phyloP scores from a whole-genome alignment of 2,329 filamentous ascomycete species.

The Aspergillus proliferans region DNA sequence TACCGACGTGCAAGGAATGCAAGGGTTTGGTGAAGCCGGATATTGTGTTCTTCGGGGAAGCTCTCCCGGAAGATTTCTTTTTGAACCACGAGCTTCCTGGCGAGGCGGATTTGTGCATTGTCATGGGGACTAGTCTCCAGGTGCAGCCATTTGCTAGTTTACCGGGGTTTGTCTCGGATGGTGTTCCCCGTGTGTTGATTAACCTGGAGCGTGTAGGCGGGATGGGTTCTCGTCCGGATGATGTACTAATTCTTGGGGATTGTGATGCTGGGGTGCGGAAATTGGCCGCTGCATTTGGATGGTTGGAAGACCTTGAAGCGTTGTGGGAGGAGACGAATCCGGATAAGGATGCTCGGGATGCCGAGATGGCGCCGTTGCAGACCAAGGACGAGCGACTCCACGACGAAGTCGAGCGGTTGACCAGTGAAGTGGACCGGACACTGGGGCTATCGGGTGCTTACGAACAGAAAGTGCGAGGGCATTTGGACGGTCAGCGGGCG shows the following conservation, averaged over 20 bases:
- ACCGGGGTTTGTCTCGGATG: constrained; percentile 57
- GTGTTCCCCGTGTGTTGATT: constrained; percentile 72
- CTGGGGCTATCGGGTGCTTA: constrained; percentile 45
- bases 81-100: constrained; percentile 49
- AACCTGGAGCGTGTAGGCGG: constrained; percentile 79
- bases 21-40: constrained; percentile 82
- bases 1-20: constrained; percentile 67
- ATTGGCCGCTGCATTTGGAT: constrained; percentile 74
- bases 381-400: constrained; percentile 52
- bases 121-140: constrained; percentile 81
- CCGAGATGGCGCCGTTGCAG: constrained; percentile 30
- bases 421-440: constrained; percentile 52
- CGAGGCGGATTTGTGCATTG: constrained; percentile 68
- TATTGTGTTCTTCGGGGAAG: constrained; percentile 89
- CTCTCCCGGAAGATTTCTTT: constrained; percentile 61
- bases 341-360: constrained; percentile 48
- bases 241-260: constrained; percentile 75
- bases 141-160: constrained; percentile 87
- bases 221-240: constrained; percentile 70
- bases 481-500: constrained; percentile 17
- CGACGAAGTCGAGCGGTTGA: constrained; percentile 54
- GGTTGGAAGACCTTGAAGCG: constrained; percentile 73
- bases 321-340: constrained; percentile 67
- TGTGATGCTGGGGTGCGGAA: constrained; percentile 76
- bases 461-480: constrained; percentile 32